Evolutionary conservation across 768 basidiomycete species (phyloP).

Genomic region (Sistotremastrum suecicum): DNA sequence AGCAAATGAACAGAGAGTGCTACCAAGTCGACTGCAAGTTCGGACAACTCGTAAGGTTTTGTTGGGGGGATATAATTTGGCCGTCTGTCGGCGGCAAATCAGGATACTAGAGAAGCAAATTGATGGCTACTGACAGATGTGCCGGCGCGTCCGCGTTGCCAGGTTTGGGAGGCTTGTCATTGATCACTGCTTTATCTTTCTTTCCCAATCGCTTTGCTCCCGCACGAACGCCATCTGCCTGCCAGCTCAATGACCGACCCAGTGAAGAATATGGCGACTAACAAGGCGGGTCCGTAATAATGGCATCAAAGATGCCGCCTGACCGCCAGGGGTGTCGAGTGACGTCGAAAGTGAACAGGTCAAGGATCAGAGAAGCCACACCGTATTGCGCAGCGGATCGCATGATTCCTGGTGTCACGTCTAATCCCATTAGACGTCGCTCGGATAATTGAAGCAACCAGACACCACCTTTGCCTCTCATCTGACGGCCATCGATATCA

Average conservation of each 20-base stretch:
- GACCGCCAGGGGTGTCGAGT: slow-evolving; percentile 81
- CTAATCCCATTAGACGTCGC: slow-evolving; percentile 12
- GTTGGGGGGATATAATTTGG: slow-evolving; percentile 75
- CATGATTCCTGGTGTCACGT: slow-evolving; percentile 49
- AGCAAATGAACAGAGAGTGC: slow-evolving; percentile 70
- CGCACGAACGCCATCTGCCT: slow-evolving; percentile 80
- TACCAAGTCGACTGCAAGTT: slow-evolving; percentile 71
- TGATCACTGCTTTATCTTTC: slow-evolving; percentile 33
- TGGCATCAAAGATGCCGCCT: slow-evolving; percentile 85
- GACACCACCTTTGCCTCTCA: slow-evolving; percentile 73
- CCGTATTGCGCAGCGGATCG: slow-evolving; percentile 80
- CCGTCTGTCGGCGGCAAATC: slow-evolving; percentile 9
- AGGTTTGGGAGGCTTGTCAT: slow-evolving; percentile 3
- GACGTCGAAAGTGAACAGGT: slow-evolving; percentile 87
- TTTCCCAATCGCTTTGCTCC: slow-evolving; percentile 73
- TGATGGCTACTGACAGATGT: no score
- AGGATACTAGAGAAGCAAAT: slow-evolving; percentile 12
- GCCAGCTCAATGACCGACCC: background rate
- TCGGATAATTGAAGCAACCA: background rate
- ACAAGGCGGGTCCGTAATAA: slow-evolving; percentile 93
- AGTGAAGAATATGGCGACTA: slow-evolving; percentile 15
- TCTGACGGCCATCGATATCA: slow-evolving; percentile 95
- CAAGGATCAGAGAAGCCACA: slow-evolving; percentile 55
- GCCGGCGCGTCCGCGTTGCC: no score
- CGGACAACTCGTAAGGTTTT: slow-evolving; percentile 82